phyloP scores from a whole-genome alignment of 2,329 filamentous ascomycete species.

The Penicillium sp. region DNA sequence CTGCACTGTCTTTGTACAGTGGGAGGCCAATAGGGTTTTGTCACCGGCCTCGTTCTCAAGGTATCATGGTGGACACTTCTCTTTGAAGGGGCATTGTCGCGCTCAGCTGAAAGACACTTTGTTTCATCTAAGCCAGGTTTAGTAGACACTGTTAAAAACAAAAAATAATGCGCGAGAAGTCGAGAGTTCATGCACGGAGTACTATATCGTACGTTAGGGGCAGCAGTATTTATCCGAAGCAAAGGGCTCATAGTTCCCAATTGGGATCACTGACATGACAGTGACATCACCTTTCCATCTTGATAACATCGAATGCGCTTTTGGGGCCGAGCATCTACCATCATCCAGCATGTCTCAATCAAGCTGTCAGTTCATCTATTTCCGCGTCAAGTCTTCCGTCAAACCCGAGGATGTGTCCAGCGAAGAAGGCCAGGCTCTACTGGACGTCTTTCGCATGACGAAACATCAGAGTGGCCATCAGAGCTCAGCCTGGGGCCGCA shows the following conservation, averaged over 20 bases:
- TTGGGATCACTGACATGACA: background rate
- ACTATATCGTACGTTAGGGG: background rate
- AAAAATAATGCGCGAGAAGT: too few relatives aligned
- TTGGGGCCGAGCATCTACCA: background rate
- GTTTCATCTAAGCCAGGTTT: background rate
- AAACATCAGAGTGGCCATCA: slow-evolving; percentile 38
- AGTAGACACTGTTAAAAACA: too few relatives aligned
- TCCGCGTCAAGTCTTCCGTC: slow-evolving; percentile 39
- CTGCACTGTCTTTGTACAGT: background rate
- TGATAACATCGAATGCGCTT: background rate
- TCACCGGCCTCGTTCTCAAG: background rate
- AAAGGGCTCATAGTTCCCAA: background rate
- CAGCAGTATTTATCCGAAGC: background rate
- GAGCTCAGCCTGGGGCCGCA: slow-evolving; percentile 39
- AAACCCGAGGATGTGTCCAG: slow-evolving; percentile 40
- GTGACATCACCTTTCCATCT: slow-evolving; percentile 19
- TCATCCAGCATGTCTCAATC: slow-evolving; percentile 23
- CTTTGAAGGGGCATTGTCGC: background rate
- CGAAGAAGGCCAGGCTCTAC: slow-evolving; percentile 33
- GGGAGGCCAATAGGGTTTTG: background rate
- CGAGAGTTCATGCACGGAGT: background rate
- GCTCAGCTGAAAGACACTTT: background rate
- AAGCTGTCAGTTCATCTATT: slow-evolving; percentile 39
- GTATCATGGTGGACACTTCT: background rate
- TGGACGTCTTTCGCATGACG: slow-evolving; percentile 28